These are phyloP conservation scores for Brassica hybrid DNA, from an alignment of 441 rosid genomes.

Conservation along the genomic window DNA sequence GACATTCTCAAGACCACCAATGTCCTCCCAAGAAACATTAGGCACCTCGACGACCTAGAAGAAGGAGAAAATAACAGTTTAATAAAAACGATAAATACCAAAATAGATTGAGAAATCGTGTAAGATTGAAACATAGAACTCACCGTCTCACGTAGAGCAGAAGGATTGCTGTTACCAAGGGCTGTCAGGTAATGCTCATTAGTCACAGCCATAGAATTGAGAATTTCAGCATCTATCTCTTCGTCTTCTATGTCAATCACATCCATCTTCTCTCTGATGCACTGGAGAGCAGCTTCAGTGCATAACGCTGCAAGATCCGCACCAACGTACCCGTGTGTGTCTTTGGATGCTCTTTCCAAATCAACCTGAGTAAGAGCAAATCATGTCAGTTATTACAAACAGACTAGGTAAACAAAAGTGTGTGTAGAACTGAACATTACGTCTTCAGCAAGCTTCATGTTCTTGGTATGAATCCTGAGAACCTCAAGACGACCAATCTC, in stretches of 20 bases:
- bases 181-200: constrained; percentile 81
- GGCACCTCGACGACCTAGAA: constrained; percentile 78
- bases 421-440: constrained; percentile 36
- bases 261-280: constrained; percentile 84
- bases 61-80: not conserved
- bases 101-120: not conserved
- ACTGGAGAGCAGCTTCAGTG: constrained; percentile 79
- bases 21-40: constrained; percentile 70
- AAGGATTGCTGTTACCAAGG: constrained; percentile 80
- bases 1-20: constrained; percentile 78
- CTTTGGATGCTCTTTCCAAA: constrained; percentile 68
- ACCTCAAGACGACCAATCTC: constrained; percentile 76
- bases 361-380: constrained; percentile 41
- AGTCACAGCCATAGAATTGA: constrained; percentile 76
- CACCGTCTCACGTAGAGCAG: constrained; percentile 81
- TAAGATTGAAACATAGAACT: constrained; percentile 31
- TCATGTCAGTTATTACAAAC: constrained; percentile 32
- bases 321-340: constrained; percentile 79
- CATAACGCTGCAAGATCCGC: constrained; percentile 80
- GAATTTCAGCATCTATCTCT: constrained; percentile 75
- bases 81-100: not conserved
- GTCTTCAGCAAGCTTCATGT: constrained; percentile 71
- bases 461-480: constrained; percentile 71
- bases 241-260: constrained; percentile 82
- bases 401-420: not conserved